Base-by-base conservation (phyloP, 2,329 filamentous ascomycete species). In the Samsoniella hepiali region DNA sequence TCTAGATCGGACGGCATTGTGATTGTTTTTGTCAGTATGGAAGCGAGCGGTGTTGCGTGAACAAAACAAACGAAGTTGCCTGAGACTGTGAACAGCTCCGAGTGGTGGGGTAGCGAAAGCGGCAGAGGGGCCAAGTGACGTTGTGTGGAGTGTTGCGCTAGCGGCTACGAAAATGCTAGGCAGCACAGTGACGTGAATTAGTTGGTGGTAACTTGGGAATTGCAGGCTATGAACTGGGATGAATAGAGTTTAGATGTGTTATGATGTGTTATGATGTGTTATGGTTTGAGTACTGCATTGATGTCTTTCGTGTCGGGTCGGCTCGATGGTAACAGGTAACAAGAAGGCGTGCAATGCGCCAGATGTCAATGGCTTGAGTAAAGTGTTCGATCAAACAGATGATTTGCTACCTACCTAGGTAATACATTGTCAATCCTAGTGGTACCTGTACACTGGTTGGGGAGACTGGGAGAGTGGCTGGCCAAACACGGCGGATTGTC, bases 1-100 rank as follows among this genome's bases (percentile, higher is more conserved):
- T 87, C 81, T 22, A 89, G 78, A 69, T 89, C 86, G 51, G 84
- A 81, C 66, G 82, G 78, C 67, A 83, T 82, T 51, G 57, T 60
- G 47, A 32, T 36, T 56, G 17, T 42, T 8, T 42, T n/a, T 51
- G 32, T 13, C 27, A 8, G 34, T 32, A 22, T 15, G 22, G 5
- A 60, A 42, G 17, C 15, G 11, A 4, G 45, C 31, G 22, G 57
- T 51, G 34, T 50, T 44, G 27, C 22, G 38, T 53, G 47, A 45
- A 29, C 17, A 34, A 17, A 7, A 36, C 45, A 36, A 32, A 10
- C 29, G 31, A 58, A 27, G 22, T n/a, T 49, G 56, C n/a, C 8
- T 54, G 27, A 27, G n/a, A n/a, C n/a, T 17, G 27, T 22, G 44
- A 22, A 29, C 8, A 40, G 53, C 36, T 32, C 9, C 49, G n/a